These are phyloP conservation scores for Sporobolomyces pararoseus DNA, from an alignment of 768 basidiomycete genomes.

Conservation along the genomic window DNA sequence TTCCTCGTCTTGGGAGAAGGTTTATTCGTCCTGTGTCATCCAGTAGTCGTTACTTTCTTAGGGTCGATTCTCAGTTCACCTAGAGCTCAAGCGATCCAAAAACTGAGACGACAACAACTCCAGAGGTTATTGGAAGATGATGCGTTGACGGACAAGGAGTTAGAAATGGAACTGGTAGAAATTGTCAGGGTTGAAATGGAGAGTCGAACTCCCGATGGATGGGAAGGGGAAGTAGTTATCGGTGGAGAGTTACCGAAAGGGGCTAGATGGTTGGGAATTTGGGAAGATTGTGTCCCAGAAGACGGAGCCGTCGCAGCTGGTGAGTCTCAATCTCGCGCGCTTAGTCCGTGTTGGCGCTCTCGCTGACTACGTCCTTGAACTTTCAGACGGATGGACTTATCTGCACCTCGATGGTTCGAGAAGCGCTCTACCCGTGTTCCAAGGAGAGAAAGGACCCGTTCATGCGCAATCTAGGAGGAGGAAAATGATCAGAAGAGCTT, in stretches of 20 bases:
- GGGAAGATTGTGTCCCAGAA: conserved; percentile 17
- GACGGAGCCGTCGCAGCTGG: conserved; percentile 23
- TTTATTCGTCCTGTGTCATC: conserved; percentile 37
- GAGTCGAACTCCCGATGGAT: conserved; percentile 19
- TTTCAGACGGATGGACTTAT: conserved; percentile 33
- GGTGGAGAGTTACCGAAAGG: conserved; percentile 28
- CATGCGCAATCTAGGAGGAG: neutral
- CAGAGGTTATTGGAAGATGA: conserved; percentile 34
- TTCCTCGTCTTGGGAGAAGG: conserved; percentile 40
- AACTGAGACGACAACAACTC: neutral
- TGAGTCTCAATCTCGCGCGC: conserved; percentile 11
- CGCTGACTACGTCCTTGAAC: neutral
- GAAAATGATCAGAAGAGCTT: conserved; percentile 15
- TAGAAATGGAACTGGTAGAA: conserved; percentile 29
- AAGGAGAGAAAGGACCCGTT: conserved; percentile 24
- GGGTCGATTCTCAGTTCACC: neutral
- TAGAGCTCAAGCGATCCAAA: neutral
- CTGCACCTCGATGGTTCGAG: conserved; percentile 26
- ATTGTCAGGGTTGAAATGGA: conserved; percentile 37
- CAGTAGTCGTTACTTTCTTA: conserved; percentile 22
- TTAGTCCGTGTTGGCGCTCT: no score
- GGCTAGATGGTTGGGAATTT: conserved; percentile 28
- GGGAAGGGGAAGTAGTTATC: conserved; percentile 21
- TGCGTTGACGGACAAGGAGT: conserved; percentile 26
- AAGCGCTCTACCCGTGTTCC: neutral